Percentiles rank a stretch among this genome's conserved stretches.
Evolutionary conservation across 1,284 basidiomycete species (phyloP).

Genomic region (Nidula niveotomentosa): DNA sequence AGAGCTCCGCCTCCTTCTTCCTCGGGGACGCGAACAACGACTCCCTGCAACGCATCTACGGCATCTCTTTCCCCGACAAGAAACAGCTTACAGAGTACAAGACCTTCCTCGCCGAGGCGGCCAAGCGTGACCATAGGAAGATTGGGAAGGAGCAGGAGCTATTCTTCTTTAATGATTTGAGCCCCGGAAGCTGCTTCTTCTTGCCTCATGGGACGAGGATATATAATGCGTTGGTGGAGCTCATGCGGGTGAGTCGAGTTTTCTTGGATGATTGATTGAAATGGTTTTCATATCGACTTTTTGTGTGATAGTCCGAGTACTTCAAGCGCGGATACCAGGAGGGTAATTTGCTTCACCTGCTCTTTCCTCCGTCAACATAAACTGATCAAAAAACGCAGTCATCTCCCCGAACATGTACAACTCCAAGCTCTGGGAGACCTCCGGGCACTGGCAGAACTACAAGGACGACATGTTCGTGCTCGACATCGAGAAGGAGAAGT

Average conservation of each 20-base stretch:
- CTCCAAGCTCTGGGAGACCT: constrained; percentile 97
- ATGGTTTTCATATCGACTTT: no score
- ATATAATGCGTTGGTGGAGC: constrained; percentile 92
- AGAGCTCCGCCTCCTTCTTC: constrained; percentile 99
- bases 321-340: constrained; percentile 88
- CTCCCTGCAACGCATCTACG: constrained; percentile 96
- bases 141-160: constrained; percentile 98
- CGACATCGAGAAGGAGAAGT: constrained; percentile 94
- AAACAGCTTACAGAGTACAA: constrained; percentile 98
- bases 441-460: constrained; percentile 98
- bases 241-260: constrained; percentile 74
- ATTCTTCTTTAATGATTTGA: constrained; percentile 98
- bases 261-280: neutral
- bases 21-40: constrained; percentile 94
- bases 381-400: constrained; percentile 44
- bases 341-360: constrained; percentile 37
- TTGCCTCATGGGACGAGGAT: constrained; percentile 96
- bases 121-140: constrained; percentile 96
- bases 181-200: constrained; percentile 96
- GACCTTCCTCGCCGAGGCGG: constrained; percentile 93
- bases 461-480: constrained; percentile 97
- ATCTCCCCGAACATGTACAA: constrained; percentile 99
- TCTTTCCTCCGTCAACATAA: neutral
- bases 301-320: constrained; percentile 62
- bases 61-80: constrained; percentile 98